phyloP scores from a whole-genome alignment of 2,329 filamentous ascomycete species.

The Ophiocordyceps camponoti-floridani region DNA sequence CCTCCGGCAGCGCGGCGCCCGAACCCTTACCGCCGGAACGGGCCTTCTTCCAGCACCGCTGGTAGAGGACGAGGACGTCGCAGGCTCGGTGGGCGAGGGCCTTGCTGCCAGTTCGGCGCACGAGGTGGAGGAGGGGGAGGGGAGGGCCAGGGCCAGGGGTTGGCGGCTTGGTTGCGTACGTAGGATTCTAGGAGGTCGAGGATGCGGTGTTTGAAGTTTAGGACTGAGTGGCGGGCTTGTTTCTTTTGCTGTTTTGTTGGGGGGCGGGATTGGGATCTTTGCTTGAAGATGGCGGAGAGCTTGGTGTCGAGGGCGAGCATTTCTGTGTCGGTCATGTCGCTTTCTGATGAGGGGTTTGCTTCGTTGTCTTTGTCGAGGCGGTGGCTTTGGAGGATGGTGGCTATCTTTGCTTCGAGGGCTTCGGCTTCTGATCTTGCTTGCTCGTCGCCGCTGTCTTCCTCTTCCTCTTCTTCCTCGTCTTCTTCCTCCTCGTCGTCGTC shows the following conservation, averaged over 20 bases:
- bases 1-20: conserved; percentile 6
- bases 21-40: conserved; percentile 11
- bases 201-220: conserved; percentile 90
- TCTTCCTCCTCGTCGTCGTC: conserved; percentile 20
- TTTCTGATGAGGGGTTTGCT: conserved; percentile 40
- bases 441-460: too few relatives aligned
- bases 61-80: conserved; percentile 54
- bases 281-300: conserved; percentile 70
- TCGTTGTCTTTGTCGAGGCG: conserved; percentile 39
- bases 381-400: conserved; percentile 59
- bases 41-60: conserved; percentile 45
- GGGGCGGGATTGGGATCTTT: conserved; percentile 42
- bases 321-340: conserved; percentile 87
- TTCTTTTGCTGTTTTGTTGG: conserved; percentile 72
- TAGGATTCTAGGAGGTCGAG: conserved; percentile 78
- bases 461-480: too few relatives aligned
- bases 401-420: conserved; percentile 55
- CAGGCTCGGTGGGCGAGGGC: conserved; percentile 56
- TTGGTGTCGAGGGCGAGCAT: conserved; percentile 82
- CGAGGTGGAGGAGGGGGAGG: conserved; percentile 57
- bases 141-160: conserved; percentile 47
- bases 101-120: conserved; percentile 60
- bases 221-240: conserved; percentile 71
- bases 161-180: conserved; percentile 58
- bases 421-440: conserved; percentile 15